Conservation (phyloP, 805 yeast species). For the Groenewaldozyma salmanticensis region DNA sequence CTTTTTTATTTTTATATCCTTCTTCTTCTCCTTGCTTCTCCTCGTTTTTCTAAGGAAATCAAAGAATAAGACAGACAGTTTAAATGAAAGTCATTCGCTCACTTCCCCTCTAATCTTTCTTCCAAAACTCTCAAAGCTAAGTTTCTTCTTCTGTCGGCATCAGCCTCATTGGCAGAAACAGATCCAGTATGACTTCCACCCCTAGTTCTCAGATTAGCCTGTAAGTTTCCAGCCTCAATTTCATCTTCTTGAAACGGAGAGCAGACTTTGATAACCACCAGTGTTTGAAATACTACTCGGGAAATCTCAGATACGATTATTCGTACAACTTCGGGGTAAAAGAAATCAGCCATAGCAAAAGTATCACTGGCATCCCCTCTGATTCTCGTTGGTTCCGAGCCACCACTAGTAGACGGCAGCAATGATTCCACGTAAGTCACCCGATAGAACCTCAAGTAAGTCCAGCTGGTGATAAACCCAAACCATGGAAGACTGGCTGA, state of each 20-base stretch:
- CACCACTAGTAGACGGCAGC: slow-evolving; percentile 31
- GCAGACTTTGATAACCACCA: slow-evolving; percentile 40
- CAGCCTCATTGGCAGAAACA: slow-evolving; percentile 16
- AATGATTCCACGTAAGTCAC: slow-evolving; percentile 42
- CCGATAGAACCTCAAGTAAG: slow-evolving; percentile 71
- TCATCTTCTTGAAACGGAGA: slow-evolving; percentile 60
- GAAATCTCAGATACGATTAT: slow-evolving; percentile 41
- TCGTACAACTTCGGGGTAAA: slow-evolving; percentile 52
- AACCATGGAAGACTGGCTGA: slow-evolving; percentile 12
- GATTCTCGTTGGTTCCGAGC: slow-evolving; percentile 23
- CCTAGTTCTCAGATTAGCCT: slow-evolving; percentile 41
- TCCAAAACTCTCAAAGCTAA: slow-evolving; percentile 27
- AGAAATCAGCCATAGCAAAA: slow-evolving; percentile 73
- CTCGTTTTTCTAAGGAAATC: too few species aligned
- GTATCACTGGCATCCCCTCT: slow-evolving; percentile 89
- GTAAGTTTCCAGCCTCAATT: slow-evolving; percentile 62
- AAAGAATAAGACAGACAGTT: too few species aligned
- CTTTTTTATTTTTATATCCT: background rate
- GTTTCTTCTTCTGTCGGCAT: slow-evolving; percentile 27
- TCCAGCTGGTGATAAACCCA: slow-evolving; percentile 61
- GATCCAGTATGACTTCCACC: slow-evolving; percentile 6
- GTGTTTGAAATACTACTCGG: slow-evolving; percentile 32
- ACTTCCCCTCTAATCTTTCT: slow-evolving; percentile 13
- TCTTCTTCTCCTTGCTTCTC: background rate
- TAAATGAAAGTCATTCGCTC: background rate